Evolutionary conservation across 2,329 filamentous ascomycete genomes (phyloP).

Genomic region (Neofusicoccum cordaticola): DNA sequence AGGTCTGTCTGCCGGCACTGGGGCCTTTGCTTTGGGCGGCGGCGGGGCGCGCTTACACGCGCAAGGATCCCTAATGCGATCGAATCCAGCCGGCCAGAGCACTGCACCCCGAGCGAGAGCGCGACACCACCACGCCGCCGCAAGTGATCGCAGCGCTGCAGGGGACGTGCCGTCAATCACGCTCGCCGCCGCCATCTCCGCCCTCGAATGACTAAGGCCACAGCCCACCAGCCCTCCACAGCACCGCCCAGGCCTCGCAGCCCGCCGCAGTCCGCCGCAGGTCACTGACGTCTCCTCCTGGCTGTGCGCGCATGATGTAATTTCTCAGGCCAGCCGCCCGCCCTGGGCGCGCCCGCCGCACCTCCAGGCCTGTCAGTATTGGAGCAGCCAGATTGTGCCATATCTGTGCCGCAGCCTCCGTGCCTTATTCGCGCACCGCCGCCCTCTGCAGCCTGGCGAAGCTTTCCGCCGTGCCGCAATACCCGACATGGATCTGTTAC

Average conservation of each 20-base stretch:
- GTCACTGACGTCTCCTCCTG: neutral
- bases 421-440: neutral
- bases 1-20: slow-evolving; percentile 11
- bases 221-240: neutral
- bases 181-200: neutral
- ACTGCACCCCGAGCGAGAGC: neutral
- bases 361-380: neutral
- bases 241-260: neutral
- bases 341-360: neutral
- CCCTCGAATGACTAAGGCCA: neutral
- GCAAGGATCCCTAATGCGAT: slow-evolving; percentile 13
- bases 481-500: neutral
- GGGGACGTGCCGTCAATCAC: slow-evolving; percentile 5
- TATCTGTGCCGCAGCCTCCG: slow-evolving; percentile 5
- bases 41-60: slow-evolving; percentile 15
- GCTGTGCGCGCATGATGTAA: slow-evolving; percentile 14
- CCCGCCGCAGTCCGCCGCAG: neutral
- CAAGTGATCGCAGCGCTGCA: slow-evolving; percentile 2
- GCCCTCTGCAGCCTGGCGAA: neutral
- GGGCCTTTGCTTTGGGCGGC: slow-evolving; percentile 11
- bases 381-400: neutral
- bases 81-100: neutral
- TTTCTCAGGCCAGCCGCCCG: neutral
- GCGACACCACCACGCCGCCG: neutral
- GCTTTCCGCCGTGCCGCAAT: neutral